Conservation (phyloP, 306 rosid species). For the Rosa rugosa region DNA sequence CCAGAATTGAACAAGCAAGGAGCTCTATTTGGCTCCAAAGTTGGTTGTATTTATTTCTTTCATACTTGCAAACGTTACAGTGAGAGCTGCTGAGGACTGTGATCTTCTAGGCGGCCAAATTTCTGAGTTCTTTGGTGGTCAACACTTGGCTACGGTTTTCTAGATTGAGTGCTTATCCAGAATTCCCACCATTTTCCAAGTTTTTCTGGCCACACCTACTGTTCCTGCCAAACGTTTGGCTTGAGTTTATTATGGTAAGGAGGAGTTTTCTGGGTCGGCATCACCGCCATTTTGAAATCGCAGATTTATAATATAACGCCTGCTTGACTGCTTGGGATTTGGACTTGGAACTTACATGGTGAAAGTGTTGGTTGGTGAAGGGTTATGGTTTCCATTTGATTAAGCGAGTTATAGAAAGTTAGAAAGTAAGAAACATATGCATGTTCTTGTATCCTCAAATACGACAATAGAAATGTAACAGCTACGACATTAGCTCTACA, state of each 20-base stretch:
- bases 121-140: not conserved
- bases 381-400: not conserved
- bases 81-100: not conserved
- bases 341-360: not conserved
- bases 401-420: not conserved
- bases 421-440: too few species aligned
- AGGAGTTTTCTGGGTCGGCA: not conserved
- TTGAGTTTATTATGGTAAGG: not conserved
- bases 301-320: not conserved
- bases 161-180: slow-evolving; percentile 8
- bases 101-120: not conserved
- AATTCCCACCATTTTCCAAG: not conserved
- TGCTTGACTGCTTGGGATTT: not conserved
- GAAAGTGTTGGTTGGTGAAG: not conserved
- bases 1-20: not conserved
- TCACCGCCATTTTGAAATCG: not conserved
- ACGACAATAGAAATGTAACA: not conserved
- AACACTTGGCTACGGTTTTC: too few species aligned
- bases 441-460: not conserved
- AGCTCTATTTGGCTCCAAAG: not conserved
- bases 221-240: not conserved
- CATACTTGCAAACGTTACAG: not conserved
- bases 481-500: too few species aligned
- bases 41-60: not conserved
- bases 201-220: not conserved